Evolutionary conservation across 805 yeast species (phyloP).

Genomic region (Teunomyces funiuensis): DNA sequence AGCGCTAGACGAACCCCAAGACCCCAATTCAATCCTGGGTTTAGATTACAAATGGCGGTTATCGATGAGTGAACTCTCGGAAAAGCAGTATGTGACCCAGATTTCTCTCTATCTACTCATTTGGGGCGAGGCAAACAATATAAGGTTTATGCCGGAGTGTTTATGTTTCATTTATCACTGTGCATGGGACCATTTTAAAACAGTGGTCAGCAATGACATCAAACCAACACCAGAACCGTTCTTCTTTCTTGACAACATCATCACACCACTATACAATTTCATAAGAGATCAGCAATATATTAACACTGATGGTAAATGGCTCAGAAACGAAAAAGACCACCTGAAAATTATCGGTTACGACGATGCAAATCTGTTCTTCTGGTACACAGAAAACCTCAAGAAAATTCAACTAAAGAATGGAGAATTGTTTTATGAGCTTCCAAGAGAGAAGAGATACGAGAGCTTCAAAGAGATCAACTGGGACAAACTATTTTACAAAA

Average conservation of each 20-base stretch:
- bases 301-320: conserved; percentile 51
- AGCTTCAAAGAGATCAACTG: conserved; percentile 37
- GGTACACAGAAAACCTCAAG: conserved; percentile 42
- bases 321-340: conserved; percentile 71
- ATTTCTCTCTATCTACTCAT: conserved; percentile 60
- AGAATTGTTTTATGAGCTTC: conserved; percentile 24
- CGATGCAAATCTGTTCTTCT: conserved; percentile 52
- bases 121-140: conserved; percentile 80
- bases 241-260: conserved; percentile 38
- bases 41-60: conserved; percentile 59
- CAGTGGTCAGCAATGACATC: conserved; percentile 19
- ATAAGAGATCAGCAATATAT: conserved; percentile 69
- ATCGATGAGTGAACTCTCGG: conserved; percentile 54
- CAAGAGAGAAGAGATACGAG: conserved; percentile 30
- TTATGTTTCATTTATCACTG: conserved; percentile 34
- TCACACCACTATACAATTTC: conserved; percentile 54
- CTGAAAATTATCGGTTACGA: conserved; percentile 57
- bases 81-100: conserved; percentile 62
- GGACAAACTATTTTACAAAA: conserved; percentile 43
- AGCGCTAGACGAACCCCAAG: conserved; percentile 11
- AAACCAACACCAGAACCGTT: conserved; percentile 6
- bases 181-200: conserved; percentile 21
- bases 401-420: conserved; percentile 36
- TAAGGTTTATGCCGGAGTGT: conserved; percentile 49
- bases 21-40: conserved; percentile 13